phyloP scores from a whole-genome alignment of 768 basidiomycete genomes.

The Lactifluus hygrophoroides region DNA sequence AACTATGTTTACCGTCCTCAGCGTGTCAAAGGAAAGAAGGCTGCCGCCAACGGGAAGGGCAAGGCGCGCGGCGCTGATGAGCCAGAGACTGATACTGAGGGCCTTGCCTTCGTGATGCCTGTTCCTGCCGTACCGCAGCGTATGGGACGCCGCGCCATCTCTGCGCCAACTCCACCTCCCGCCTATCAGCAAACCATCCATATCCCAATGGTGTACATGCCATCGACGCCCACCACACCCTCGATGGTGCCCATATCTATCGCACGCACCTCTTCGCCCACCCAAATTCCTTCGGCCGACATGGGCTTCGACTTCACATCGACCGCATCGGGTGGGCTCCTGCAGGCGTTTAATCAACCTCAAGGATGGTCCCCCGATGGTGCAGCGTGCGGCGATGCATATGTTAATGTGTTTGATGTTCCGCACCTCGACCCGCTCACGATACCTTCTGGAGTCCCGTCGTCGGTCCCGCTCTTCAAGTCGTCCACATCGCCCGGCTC shows the following conservation, averaged over 20 bases:
- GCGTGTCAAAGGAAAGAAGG: constrained; percentile 47
- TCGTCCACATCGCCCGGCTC: not conserved
- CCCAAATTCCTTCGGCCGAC: constrained; percentile 30
- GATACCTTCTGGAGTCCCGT: not conserved
- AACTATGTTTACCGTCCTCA: constrained; percentile 75
- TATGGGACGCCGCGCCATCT: constrained; percentile 37
- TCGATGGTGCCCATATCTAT: constrained; percentile 48
- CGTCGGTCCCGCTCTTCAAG: constrained; percentile 8
- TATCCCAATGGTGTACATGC: constrained; percentile 55
- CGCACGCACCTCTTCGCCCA: constrained; percentile 35
- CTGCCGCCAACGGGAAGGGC: constrained; percentile 42
- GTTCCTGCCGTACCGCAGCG: constrained; percentile 24
- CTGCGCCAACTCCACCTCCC: constrained; percentile 58
- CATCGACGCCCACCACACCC: constrained; percentile 58
- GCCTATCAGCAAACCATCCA: constrained; percentile 62
- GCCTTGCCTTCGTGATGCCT: constrained; percentile 38
- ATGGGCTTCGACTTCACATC: constrained; percentile 50
- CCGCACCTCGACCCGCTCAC: constrained; percentile 8
- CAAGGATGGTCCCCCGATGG: constrained; percentile 17
- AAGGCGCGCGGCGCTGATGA: constrained; percentile 37
- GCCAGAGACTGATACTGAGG: constrained; percentile 22
- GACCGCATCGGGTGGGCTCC: constrained; percentile 20
- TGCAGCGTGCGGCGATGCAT: not conserved
- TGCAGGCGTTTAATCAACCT: constrained; percentile 5
- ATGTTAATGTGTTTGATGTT: constrained; percentile 10